A percentile compares a stretch with the other conserved stretches of the same genome.
Conservation (phyloP, 768 basidiomycete genomes). For the Russula sp. region DNA sequence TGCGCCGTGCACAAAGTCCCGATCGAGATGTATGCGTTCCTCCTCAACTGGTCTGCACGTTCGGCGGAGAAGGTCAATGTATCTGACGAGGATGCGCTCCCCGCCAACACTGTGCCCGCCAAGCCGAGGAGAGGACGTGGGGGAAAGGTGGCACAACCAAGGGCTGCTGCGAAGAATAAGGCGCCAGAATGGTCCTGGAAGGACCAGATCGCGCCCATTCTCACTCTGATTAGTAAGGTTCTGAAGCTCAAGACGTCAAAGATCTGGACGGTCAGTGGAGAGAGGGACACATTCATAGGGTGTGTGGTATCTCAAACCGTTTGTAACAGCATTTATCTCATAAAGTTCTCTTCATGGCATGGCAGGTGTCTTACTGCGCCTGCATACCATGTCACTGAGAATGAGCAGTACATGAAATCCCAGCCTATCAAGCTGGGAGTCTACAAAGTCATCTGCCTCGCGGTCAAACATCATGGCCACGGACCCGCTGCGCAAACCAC, state of each 20-base stretch:
- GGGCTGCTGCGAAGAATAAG: constrained; percentile 37
- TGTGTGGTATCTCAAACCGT: constrained; percentile 32
- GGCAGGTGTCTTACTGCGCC: constrained; percentile 82
- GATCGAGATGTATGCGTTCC: constrained; percentile 87
- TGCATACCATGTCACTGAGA: constrained; percentile 80
- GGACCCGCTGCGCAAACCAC: constrained; percentile 76
- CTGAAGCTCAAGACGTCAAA: constrained; percentile 62
- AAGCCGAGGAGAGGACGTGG: constrained; percentile 54
- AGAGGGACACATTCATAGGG: constrained; percentile 82
- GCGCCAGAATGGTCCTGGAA: constrained; percentile 61
- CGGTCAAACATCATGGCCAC: constrained; percentile 89
- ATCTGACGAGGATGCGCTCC: constrained; percentile 37
- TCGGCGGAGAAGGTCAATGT: constrained; percentile 72
- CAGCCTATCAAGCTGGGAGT: constrained; percentile 62
- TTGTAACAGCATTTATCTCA: constrained; percentile 7
- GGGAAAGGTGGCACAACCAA: constrained; percentile 43
- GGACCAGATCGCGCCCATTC: constrained; percentile 62
- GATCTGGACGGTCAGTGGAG: constrained; percentile 85
- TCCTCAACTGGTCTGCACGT: constrained; percentile 85
- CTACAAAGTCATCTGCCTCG: constrained; percentile 83
- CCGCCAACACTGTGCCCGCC: constrained; percentile 34
- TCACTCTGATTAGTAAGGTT: constrained; percentile 65
- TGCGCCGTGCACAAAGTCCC: constrained; percentile 59
- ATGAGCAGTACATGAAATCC: constrained; percentile 81
- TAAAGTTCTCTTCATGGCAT: not conserved